phyloP scores from a whole-genome alignment of 345 rosid genomes.

The Zanthoxylum bungeanum region DNA sequence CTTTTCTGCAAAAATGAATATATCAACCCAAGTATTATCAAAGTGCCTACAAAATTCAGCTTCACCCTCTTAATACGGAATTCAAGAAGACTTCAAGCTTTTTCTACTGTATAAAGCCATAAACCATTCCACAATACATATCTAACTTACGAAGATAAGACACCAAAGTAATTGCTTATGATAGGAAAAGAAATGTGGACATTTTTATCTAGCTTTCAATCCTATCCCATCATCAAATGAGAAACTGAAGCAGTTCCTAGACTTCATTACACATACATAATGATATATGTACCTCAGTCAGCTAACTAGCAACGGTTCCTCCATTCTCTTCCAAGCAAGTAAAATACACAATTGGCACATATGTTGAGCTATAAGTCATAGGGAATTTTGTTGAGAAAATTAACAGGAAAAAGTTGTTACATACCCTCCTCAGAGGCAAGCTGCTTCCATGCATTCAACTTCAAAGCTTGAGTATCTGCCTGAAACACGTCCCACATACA shows the following conservation, averaged over 20 bases:
- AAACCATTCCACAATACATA: background rate
- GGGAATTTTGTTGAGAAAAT: background rate
- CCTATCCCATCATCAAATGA: background rate
- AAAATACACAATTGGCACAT: background rate
- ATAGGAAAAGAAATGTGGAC: background rate
- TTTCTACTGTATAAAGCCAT: background rate
- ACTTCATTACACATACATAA: background rate
- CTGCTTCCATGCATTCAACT: conserved; percentile 89
- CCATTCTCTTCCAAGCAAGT: background rate
- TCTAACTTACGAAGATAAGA: background rate
- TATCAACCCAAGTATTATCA: conserved; percentile 2
- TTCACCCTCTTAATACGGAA: background rate
- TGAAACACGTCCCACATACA: conserved; percentile 34
- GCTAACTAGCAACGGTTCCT: background rate
- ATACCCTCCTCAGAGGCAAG: conserved; percentile 92
- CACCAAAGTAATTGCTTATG: background rate
- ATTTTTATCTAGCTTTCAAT: background rate
- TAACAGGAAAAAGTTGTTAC: background rate
- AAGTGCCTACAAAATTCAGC: background rate
- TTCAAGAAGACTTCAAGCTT: background rate
- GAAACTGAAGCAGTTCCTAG: background rate
- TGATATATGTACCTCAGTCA: background rate
- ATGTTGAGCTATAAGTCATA: background rate
- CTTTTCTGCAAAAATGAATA: conserved; percentile 47
- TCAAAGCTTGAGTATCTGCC: conserved; percentile 73